Base-by-base conservation (phyloP, 106 monocot species). In the Dendrobium chrysotoxum region DNA sequence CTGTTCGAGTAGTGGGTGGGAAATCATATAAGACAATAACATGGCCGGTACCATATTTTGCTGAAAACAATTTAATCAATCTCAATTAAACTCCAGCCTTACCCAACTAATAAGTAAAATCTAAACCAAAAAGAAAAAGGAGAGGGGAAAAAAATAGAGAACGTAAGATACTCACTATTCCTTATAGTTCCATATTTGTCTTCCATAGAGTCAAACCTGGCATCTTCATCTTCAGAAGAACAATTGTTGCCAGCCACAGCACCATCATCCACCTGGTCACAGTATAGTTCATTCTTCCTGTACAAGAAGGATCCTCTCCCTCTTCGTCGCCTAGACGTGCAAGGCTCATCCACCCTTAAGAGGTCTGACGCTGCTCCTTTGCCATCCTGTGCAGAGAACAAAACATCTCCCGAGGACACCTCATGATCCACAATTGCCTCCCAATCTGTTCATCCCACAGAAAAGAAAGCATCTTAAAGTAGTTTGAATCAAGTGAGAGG, bases 1-100 rank as follows among this genome's bases (percentile, higher is more conserved):
- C 82, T 12, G 92, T 92, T 26, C 88, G 70, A 20, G 91, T 98
- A 58, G 79, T 89, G 65, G 85, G 85, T 7, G 92, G 81, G 40
- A 98, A 92, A 54, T 92, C 92, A 83, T 92, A 89, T 0, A 98
- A 74, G 79, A 94, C 94, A 73, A 98, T 88, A 73, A 88, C 86
- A 89, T 98, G 97, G 28, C 79, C 40, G 9, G 87, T 92, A 12
- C 89, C 93, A 80, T 67, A 92, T 68, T 79, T 75, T 42, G 58
- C 92, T 92, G 82, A 23, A 53, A 86, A 25, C 39, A 80, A 21
- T 21, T n/a, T 7, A 74, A 38, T 17, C 39, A 74, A 41, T 40
- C 5, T 74, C 39, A 41, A 70, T 30, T 30, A 70, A 70, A 70
- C 4, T 21, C 41, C 74, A 74, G 21, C 42, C 41, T 7, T 20